Percentiles rank a stretch among this genome's conserved stretches.
Conservation (phyloP, 148 eudicot species). For the Heliosperma pusillum region DNA sequence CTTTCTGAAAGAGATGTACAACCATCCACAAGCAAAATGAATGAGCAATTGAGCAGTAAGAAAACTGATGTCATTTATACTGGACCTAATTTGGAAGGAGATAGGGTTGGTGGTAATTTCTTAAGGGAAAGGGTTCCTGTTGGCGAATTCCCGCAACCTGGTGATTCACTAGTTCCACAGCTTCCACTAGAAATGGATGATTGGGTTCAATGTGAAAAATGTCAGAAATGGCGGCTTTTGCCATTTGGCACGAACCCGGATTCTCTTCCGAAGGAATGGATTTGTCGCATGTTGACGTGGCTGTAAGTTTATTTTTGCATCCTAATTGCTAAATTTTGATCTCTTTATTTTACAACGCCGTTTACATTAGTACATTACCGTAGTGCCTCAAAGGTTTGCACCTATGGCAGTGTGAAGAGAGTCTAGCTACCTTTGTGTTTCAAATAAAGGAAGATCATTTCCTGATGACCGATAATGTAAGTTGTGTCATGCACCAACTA, state of each 20-base stretch:
- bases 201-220: slow-evolving; percentile 82
- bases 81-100: slow-evolving; percentile 21
- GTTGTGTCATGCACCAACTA: too few species aligned
- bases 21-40: slow-evolving; percentile 26
- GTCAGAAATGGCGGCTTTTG: slow-evolving; percentile 85
- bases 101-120: slow-evolving; percentile 7
- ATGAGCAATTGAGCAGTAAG: slow-evolving; percentile 26
- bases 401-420: too few species aligned
- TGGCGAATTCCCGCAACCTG: slow-evolving; percentile 19
- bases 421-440: too few species aligned
- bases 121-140: slow-evolving; percentile 19
- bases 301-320: slow-evolving; percentile 59
- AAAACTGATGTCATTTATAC: slow-evolving; percentile 5
- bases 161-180: slow-evolving; percentile 18
- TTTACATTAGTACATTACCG: background rate
- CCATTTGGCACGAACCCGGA: slow-evolving; percentile 57
- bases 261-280: slow-evolving; percentile 68
- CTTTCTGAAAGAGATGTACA: slow-evolving; percentile 23
- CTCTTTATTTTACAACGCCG: background rate
- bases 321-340: background rate
- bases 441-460: too few species aligned
- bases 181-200: slow-evolving; percentile 42
- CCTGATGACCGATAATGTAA: too few species aligned
- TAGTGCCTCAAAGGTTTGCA: background rate
- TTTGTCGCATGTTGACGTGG: slow-evolving; percentile 82